Conservation (phyloP, 2,329 filamentous ascomycete species). For the Fonsecaea erecta region DNA sequence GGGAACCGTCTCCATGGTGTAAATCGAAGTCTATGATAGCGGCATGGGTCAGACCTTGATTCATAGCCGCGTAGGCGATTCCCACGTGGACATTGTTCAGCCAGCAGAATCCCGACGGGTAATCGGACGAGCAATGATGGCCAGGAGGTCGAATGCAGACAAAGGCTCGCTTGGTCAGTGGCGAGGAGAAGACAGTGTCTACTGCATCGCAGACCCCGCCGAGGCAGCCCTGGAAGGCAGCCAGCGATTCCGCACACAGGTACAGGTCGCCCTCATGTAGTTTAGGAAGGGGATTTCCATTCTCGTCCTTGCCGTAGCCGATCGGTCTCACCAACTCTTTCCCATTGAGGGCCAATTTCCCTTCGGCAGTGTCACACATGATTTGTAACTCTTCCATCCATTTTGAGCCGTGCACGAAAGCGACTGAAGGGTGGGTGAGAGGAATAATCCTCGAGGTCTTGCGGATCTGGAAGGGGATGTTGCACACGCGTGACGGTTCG, state of each 20-base stretch:
- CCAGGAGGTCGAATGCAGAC: slow-evolving; percentile 91
- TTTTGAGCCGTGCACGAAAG: slow-evolving; percentile 84
- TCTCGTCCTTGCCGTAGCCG: slow-evolving; percentile 45
- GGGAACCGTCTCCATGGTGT: slow-evolving; percentile 94
- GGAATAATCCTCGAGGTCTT: slow-evolving; percentile 76
- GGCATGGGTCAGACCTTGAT: slow-evolving; percentile 86
- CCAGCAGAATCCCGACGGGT: slow-evolving; percentile 97
- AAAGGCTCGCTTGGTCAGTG: slow-evolving; percentile 73
- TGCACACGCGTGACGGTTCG: slow-evolving; percentile 19
- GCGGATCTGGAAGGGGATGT: slow-evolving; percentile 75
- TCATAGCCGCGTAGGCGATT: slow-evolving; percentile 84
- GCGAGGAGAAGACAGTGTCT: slow-evolving; percentile 74
- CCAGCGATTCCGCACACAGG: slow-evolving; percentile 80
- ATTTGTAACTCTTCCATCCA: slow-evolving; percentile 92
- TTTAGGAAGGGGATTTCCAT: slow-evolving; percentile 52
- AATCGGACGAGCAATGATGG: slow-evolving; percentile 88
- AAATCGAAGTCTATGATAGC: slow-evolving; percentile 92
- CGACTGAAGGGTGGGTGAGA: slow-evolving; percentile 76
- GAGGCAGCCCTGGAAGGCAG: slow-evolving; percentile 86
- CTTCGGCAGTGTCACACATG: slow-evolving; percentile 82
- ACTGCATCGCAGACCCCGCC: slow-evolving; percentile 94
- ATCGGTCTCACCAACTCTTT: slow-evolving; percentile 75
- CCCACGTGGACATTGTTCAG: slow-evolving; percentile 97
- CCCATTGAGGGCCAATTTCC: slow-evolving; percentile 74
- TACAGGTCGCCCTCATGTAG: slow-evolving; percentile 92